Conservation (phyloP, 1,284 basidiomycete genomes). For the Fomitopsis pinicola region DNA sequence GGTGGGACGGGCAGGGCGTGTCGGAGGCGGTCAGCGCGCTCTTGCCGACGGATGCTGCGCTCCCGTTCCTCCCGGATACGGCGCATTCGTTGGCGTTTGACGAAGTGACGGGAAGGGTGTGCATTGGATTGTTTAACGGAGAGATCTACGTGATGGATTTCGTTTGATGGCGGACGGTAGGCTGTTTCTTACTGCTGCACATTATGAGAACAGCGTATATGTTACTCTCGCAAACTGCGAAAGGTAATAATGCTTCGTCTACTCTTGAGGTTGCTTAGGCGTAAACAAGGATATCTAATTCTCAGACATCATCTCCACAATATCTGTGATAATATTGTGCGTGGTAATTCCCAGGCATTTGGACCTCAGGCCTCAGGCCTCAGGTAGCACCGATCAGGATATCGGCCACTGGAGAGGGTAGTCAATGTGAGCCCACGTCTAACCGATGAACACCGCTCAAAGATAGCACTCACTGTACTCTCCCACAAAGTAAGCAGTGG, state of each 20-base stretch:
- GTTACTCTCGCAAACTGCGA: too few relatives aligned
- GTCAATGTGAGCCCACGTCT: background rate
- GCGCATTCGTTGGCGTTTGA: slow-evolving; percentile 46
- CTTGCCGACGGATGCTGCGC: slow-evolving; percentile 35
- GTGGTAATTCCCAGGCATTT: background rate
- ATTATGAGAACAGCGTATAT: background rate
- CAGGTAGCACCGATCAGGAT: background rate
- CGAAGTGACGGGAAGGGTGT: slow-evolving; percentile 45
- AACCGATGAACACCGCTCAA: background rate
- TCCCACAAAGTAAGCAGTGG: slow-evolving; percentile 37
- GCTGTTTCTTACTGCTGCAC: background rate
- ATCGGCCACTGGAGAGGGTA: background rate
- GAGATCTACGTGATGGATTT: slow-evolving; percentile 49
- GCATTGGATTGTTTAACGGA: slow-evolving; percentile 43
- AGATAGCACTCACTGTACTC: slow-evolving; percentile 18
- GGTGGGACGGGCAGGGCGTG: background rate
- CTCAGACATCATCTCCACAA: background rate
- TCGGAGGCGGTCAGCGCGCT: slow-evolving; percentile 28
- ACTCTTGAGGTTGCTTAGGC: background rate
- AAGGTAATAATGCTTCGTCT: too few relatives aligned
- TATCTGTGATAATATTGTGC: too few relatives aligned
- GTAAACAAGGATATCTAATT: background rate
- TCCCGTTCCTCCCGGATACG: slow-evolving; percentile 43
- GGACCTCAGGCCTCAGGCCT: background rate
- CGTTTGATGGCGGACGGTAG: slow-evolving; percentile 17